Evolutionary conservation across 2,329 filamentous ascomycete genomes (phyloP).

Genomic region (Aspergillus calidoustus): DNA sequence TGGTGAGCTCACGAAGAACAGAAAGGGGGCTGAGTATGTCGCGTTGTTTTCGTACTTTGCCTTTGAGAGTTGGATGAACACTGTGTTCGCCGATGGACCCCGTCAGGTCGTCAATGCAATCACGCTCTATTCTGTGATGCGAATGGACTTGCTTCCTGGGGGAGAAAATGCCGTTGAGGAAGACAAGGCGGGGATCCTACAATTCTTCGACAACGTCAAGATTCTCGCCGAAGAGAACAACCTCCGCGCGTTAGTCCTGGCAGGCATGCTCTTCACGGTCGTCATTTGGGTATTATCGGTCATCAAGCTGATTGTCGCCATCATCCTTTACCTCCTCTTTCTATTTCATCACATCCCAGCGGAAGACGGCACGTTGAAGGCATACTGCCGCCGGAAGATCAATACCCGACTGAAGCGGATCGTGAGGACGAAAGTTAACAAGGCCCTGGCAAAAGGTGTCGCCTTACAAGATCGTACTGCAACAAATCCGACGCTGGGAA

Average conservation of each 20-base stretch:
- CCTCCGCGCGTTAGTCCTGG: slow-evolving; percentile 80
- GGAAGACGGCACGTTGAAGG: slow-evolving; percentile 76
- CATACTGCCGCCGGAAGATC: slow-evolving; percentile 91
- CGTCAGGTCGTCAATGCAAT: slow-evolving; percentile 89
- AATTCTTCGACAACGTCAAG: slow-evolving; percentile 83
- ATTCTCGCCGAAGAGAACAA: slow-evolving; percentile 73
- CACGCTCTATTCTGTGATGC: slow-evolving; percentile 83
- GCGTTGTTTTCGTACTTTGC: slow-evolving; percentile 91
- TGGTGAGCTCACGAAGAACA: slow-evolving; percentile 85
- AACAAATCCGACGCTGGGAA: slow-evolving; percentile 41
- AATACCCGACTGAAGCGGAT: slow-evolving; percentile 83
- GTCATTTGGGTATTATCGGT: slow-evolving; percentile 86
- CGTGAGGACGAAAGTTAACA: slow-evolving; percentile 84
- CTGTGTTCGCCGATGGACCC: slow-evolving; percentile 88
- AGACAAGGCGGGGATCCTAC: slow-evolving; percentile 67
- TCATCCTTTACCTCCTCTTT: slow-evolving; percentile 83
- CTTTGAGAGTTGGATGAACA: slow-evolving; percentile 78
- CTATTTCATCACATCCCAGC: slow-evolving; percentile 90
- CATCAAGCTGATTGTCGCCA: slow-evolving; percentile 72
- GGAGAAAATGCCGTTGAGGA: slow-evolving; percentile 57
- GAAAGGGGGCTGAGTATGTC: slow-evolving; percentile 87
- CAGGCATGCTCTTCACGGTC: slow-evolving; percentile 89
- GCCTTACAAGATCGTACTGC: slow-evolving; percentile 58
- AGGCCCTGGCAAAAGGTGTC: slow-evolving; percentile 79
- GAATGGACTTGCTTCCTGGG: slow-evolving; percentile 70